Evolutionary conservation across 75 land plant genomes (phyloP).

Genomic region (Cunninghamia lanceolata): DNA sequence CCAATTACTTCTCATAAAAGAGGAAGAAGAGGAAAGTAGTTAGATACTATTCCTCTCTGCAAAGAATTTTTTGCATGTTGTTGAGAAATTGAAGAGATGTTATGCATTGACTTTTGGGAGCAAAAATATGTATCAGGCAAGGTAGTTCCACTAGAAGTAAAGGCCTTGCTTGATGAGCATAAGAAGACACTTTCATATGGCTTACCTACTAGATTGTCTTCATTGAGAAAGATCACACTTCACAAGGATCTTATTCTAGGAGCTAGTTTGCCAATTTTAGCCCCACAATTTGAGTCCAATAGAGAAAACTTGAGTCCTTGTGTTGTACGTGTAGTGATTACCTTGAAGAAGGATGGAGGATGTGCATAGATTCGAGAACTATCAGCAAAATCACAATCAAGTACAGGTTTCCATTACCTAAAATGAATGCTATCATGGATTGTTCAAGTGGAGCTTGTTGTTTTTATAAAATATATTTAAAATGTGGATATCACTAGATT

Average conservation of each 20-base stretch:
- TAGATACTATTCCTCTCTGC: background rate
- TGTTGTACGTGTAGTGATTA: background rate
- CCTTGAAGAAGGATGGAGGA: background rate
- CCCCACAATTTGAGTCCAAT: background rate
- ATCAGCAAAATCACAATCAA: background rate
- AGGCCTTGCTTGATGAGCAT: background rate
- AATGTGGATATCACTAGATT: slow-evolving; percentile 9
- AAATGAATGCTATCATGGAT: background rate
- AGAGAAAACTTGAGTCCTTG: background rate
- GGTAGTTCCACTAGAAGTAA: background rate
- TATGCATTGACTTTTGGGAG: background rate
- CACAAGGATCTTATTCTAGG: background rate
- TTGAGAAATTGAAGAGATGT: background rate
- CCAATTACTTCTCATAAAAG: background rate
- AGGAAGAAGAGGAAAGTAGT: background rate
- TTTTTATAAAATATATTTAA: background rate
- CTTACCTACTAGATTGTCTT: background rate
- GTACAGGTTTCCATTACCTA: background rate
- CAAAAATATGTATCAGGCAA: background rate
- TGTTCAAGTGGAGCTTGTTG: background rate
- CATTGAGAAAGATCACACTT: slow-evolving; percentile 4
- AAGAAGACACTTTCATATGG: background rate
- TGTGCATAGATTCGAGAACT: background rate
- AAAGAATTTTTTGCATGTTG: background rate
- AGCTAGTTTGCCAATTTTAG: background rate